Evolutionary conservation across 2,329 filamentous ascomycete genomes (phyloP).

Genomic region (Fusarium annulatum): DNA sequence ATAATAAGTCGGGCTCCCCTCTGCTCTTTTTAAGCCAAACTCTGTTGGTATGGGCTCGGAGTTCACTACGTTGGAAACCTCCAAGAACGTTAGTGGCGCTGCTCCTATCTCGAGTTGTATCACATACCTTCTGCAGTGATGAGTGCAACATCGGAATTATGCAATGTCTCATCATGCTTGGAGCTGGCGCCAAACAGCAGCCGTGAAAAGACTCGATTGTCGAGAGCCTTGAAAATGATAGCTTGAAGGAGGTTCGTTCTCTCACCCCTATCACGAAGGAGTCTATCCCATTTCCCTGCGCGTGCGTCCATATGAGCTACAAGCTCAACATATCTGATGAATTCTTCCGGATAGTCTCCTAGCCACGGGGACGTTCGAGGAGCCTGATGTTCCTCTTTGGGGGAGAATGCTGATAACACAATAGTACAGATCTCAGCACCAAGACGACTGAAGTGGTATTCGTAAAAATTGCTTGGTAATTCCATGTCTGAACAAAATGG

Average conservation of each 20-base stretch:
- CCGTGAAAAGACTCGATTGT: slow-evolving; percentile 43
- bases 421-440: slow-evolving; percentile 39
- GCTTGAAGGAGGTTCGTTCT: slow-evolving; percentile 44
- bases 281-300: slow-evolving; percentile 43
- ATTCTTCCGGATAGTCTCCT: slow-evolving; percentile 33
- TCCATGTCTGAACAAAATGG: slow-evolving; percentile 24
- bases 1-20: slow-evolving; percentile 44
- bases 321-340: slow-evolving; percentile 40
- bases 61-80: slow-evolving; percentile 47
- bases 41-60: slow-evolving; percentile 43
- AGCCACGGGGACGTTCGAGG: slow-evolving; percentile 41
- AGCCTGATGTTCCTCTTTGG: not conserved
- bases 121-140: slow-evolving; percentile 45
- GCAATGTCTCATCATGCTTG: slow-evolving; percentile 40
- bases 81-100: slow-evolving; percentile 5
- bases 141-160: slow-evolving; percentile 39
- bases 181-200: slow-evolving; percentile 48
- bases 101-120: not conserved
- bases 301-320: slow-evolving; percentile 46
- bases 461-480: slow-evolving; percentile 39
- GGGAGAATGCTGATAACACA: slow-evolving; percentile 36
- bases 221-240: slow-evolving; percentile 46
- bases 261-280: slow-evolving; percentile 40
- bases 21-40: slow-evolving; percentile 36
- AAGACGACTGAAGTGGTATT: slow-evolving; percentile 37